Base-by-base conservation (phyloP, 345 rosid genomes). In the Populus simonii region DNA sequence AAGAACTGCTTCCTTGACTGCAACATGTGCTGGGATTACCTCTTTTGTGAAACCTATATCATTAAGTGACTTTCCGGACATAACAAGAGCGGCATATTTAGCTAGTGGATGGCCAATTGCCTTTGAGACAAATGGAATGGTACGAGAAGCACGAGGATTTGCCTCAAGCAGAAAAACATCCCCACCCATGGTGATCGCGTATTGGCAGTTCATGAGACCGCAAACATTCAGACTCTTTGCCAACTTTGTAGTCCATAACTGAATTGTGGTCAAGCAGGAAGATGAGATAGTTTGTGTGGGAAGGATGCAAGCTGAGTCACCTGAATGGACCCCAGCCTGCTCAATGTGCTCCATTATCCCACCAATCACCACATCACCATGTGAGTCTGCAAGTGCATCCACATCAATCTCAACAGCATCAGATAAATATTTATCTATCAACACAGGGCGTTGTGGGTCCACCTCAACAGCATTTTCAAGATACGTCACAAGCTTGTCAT, bases 271-370 rank as follows among this genome's bases (percentile, higher is more conserved):
- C 87, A 93, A 89, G 86, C 94, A 85, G 61, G 92, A 90, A 73
- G 94, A 55, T 27, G 95, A 87, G 72, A 93, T 80, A 20, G 92
- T 89, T 76, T 93, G 94, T 2, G 99, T 91, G 25, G 99, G 99
- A 83, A 96, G 85, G 67, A 91, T 88, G 80, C 98, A 96, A 20
- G 99, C 99, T 0, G 98, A 96, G 81, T 96, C 99, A 80, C 97
- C 99, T 74, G 99, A 96, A 84, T 96, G 98, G 57, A 96, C 94
- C 68, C 99, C 98, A 71, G 98, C 98, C 87, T 93, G 98, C 88
- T 96, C 97, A 23, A 93, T 96, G 81, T 96, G 98, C 88, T 96
- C 99, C 99, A 96, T 92, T 80, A 96, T 88, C 49, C 99, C 99
- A 29, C 99, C 97, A 80, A 96, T 96, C 71, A 93, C 97, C 59